Conservation (phyloP, 148 eudicot species). For the Camellia granthamiana region DNA sequence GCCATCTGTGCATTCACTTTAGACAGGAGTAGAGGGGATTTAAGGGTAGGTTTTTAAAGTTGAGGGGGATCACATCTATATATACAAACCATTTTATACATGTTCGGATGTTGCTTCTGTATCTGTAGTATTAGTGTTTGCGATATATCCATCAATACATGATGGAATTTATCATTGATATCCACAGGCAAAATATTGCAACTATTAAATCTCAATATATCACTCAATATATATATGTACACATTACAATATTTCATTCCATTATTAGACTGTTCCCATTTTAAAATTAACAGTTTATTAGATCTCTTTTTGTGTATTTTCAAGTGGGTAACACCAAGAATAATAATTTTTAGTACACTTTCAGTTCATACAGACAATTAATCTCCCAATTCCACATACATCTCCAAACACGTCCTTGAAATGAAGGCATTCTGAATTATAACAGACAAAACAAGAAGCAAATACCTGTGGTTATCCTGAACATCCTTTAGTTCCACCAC, state of each 20-base stretch:
- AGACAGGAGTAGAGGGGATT: too few relatives aligned
- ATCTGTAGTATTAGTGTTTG: too few relatives aligned
- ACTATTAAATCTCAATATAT: too few relatives aligned
- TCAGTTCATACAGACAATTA: not conserved
- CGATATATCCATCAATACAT: too few relatives aligned
- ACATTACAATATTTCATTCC: not conserved
- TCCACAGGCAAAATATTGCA: too few relatives aligned
- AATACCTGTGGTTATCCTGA: conserved; percentile 54
- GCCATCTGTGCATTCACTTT: too few relatives aligned
- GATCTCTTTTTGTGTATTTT: not conserved
- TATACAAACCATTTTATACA: too few relatives aligned
- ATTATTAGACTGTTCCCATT: not conserved
- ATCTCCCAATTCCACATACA: not conserved
- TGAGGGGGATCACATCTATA: too few relatives aligned
- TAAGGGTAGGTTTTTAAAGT: too few relatives aligned
- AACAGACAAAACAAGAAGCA: conserved; percentile 2
- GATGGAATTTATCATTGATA: too few relatives aligned
- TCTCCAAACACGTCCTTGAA: not conserved
- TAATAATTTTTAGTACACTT: not conserved
- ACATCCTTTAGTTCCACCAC: conserved; percentile 48
- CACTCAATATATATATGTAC: too few relatives aligned
- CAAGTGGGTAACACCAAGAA: not conserved
- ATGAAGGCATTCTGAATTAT: not conserved
- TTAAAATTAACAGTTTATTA: not conserved
- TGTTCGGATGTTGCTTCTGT: too few relatives aligned